Evolutionary conservation across 176 grass and related monocot species (phyloP), one percentile per base, ranked within the genome.

Genomic region (Oropetium thomaeum): DNA sequence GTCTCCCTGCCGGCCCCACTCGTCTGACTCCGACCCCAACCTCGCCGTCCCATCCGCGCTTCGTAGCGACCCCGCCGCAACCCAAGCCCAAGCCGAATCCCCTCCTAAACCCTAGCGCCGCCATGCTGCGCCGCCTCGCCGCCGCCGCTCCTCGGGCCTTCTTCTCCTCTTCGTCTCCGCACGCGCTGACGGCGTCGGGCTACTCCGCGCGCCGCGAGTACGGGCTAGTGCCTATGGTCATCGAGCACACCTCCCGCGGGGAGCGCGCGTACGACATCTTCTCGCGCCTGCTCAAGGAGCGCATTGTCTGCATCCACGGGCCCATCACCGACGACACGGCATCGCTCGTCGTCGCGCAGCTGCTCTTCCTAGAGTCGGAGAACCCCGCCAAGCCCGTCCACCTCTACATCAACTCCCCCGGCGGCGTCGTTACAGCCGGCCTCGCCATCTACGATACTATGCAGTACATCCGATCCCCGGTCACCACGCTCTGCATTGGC

Each of bases 361-460:
- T 99, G 31, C 86, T 99, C 42, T 99, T 95, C 83, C 87, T 99
- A 26, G 96, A 99, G 76, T 99, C 96, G 22, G 89, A 95, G 91
- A 95, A 95, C 69, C 96, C 96, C 20, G 73, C 89, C 39, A 99
- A 99, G 84, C 84, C 89, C 23, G 70, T 99, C 82, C 89, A 99
- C 78, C 85, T 99, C 79, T 99, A 99, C 76, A 92, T 99, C 72
- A 99, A 99, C 84, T 94, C 96, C 43, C 91, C 91, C 1, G 91
- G 96, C 26, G 96, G 91, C 4, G 86, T 87, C 33, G 89, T 95
- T 67, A 99, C 91, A 7, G 89, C 91, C 28, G 96, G 91, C 8
- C 83, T 99, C 76, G 91, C 96, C 10, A 99, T 99, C 63, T 99
- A 99, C 76, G 91, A 99, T 81, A 91, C 96, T 7, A 99, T 99